phyloP scores from a whole-genome alignment of 768 basidiomycete species.

The Boletales sp. region DNA sequence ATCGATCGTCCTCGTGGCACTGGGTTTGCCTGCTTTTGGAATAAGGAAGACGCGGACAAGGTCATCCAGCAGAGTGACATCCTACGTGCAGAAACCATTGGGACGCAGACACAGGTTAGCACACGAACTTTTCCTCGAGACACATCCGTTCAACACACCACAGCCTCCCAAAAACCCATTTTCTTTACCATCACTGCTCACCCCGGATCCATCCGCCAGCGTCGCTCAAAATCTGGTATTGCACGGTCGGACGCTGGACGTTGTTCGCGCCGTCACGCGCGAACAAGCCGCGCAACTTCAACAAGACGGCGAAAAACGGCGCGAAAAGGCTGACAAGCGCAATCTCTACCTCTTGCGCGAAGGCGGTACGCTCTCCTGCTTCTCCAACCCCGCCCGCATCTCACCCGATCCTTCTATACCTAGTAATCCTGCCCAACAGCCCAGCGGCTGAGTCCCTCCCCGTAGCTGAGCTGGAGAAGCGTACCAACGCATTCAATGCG shows the following conservation, averaged over 20 bases:
- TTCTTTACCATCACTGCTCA: slow-evolving; percentile 81
- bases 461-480: slow-evolving; percentile 77
- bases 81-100: slow-evolving; percentile 60
- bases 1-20: slow-evolving; percentile 90
- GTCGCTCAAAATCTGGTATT: slow-evolving; percentile 80
- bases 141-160: background rate
- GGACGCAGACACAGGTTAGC: slow-evolving; percentile 32
- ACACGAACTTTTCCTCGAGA: slow-evolving; percentile 13
- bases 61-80: slow-evolving; percentile 79
- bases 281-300: slow-evolving; percentile 86
- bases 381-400: background rate
- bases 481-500: slow-evolving; percentile 80
- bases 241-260: slow-evolving; percentile 90
- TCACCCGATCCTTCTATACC: background rate
- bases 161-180: slow-evolving; percentile 82
- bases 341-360: slow-evolving; percentile 95
- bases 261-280: slow-evolving; percentile 84
- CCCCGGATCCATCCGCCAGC: slow-evolving; percentile 87
- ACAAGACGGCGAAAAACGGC: slow-evolving; percentile 79
- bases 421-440: slow-evolving; percentile 88
- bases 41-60: slow-evolving; percentile 82
- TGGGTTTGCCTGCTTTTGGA: slow-evolving; percentile 98
- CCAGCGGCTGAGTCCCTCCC: slow-evolving; percentile 72
- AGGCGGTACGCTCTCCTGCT: slow-evolving; percentile 59
- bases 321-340: slow-evolving; percentile 90